phyloP scores from a whole-genome alignment of 179 eudicot species.

The Beta corolliflora region DNA sequence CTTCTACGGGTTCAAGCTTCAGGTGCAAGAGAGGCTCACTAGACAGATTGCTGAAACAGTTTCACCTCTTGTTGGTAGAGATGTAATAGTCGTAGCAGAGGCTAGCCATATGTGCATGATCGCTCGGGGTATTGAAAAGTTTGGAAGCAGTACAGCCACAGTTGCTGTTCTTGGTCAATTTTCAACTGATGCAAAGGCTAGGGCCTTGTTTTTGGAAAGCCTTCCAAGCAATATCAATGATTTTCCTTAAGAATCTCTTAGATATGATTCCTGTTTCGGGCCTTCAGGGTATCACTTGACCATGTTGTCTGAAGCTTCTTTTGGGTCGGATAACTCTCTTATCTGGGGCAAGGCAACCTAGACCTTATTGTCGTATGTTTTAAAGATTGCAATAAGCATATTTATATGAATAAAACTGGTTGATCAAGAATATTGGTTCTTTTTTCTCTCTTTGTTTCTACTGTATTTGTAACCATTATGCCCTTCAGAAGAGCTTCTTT shows the following conservation, averaged over 20 bases:
- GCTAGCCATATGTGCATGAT: conserved; percentile 97
- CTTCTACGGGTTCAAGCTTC: conserved; percentile 86
- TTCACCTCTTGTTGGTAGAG: conserved; percentile 68
- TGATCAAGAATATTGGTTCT: too few relatives aligned
- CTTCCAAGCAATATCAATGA: conserved; percentile 42
- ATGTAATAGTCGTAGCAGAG: conserved; percentile 84
- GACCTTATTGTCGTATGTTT: neutral
- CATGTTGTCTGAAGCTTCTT: conserved; percentile 16
- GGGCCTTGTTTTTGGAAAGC: conserved; percentile 66
- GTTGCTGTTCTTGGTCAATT: conserved; percentile 86
- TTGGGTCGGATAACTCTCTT: neutral
- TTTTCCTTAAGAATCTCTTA: conserved; percentile 9
- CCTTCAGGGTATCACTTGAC: too few relatives aligned
- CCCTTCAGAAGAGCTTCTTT: conserved; percentile 11
- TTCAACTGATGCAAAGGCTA: conserved; percentile 58
- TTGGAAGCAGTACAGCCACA: conserved; percentile 84
- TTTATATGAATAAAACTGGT: neutral
- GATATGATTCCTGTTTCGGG: neutral
- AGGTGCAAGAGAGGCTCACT: conserved; percentile 92
- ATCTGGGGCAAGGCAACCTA: neutral
- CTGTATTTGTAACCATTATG: conserved; percentile 13
- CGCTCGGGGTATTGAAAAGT: conserved; percentile 85
- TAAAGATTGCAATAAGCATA: conserved; percentile 4
- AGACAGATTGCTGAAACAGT: conserved; percentile 84
- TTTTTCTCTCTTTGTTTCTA: neutral